Base-by-base conservation (phyloP, 1,139 yeast species). In the Protomyces inouyei region DNA sequence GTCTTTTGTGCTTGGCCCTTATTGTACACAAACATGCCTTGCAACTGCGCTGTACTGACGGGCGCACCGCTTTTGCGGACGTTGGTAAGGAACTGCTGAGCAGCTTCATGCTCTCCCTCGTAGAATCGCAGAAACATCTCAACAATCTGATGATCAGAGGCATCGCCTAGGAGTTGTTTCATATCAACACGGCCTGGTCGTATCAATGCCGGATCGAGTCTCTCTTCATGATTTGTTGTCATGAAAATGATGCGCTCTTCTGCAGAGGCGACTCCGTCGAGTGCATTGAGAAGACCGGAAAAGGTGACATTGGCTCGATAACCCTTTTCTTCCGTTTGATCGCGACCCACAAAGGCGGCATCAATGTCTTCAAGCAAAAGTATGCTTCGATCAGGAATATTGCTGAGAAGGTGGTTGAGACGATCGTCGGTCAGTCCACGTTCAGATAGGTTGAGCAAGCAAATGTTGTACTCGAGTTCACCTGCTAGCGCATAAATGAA, bases 251-350 rank as follows among this genome's bases (percentile, higher is more conserved):
- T 82, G 60, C 97, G 87, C 73, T 93, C 98, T 72, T 93, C 98
- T 0, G 98, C 96, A 55, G 97, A 88, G 1, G 98, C 96, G n/a
- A 93, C 98, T 60, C 98, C 99, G 74, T 93, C 99, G 57, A 93
- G 79, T 0, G 98, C 97, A 74, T 93, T 93, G 68, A 93, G 78
- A 61, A 93, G 79, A 0, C 98, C 99, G 57, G 96, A 88, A 73
- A 93, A 95, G 0, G 99, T 93, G 25, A 95, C 97, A 16, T 97
- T 96, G 38, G 60, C 52, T 9, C 59, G 53, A 55, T 56, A 60
- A 3, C 66, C 64, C 10, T 36, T 28, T 46, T 84, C 83, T n/a
- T 89, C 96, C 0, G 85, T 77, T 72, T 90, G 96, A 52, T 83
- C 83, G 72, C 98, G 82, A 71, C 85, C 85, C 71, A 86, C 87